Base-by-base conservation (phyloP, 164 flowering plant species). In the Tetrastigma voinierianum region DNA sequence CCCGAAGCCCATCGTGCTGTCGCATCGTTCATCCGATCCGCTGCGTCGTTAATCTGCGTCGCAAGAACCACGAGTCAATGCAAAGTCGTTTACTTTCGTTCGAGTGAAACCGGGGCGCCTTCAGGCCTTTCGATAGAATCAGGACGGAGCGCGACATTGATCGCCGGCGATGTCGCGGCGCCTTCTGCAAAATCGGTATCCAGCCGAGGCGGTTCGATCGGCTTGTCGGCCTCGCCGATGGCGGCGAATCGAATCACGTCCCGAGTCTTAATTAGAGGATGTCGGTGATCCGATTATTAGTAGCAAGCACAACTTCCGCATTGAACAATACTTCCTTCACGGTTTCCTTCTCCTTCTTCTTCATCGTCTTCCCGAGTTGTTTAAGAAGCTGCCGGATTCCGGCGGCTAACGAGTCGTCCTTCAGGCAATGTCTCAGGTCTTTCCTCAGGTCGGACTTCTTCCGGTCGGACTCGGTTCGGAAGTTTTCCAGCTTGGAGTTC, bases 1-100 rank as follows among this genome's bases (percentile, higher is more conserved):
- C 88, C 91, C 25, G 98, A 93, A 66, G 90, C 96, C 98, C 98
- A 93, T 57, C 88, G 81, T 21, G 96, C 89, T 40, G 91, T 93
- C 58, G 90, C 88, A 77, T 91, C 88, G 74, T 93, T 86, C 98
- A 93, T 93, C 21, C 97, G 84, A 64, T 91, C n/a, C n/a, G 91
- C 67, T 93, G 98, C 32, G 69, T 82, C 15, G 84, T 89, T 72
- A 93, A 79, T 79, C 67, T 86, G 40, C n/a, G 93, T 84, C 13
- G 86, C 75, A 46, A 88, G 88, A 66, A 86, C 57, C 56, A 91
- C 92, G 16, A n/a, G n/a, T 79, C 83, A 62, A n/a, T 88, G 94
- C 82, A 93, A 80, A 51, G 62, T 70, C 46, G 86, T 77, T n/a
- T 46, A 90, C 90, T 80, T 96, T 81, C n/a, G n/a, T n/a, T 93